These are phyloP conservation scores for Xanthoconium separans DNA, from an alignment of 1,284 basidiomycete species.

Conservation along the genomic window DNA sequence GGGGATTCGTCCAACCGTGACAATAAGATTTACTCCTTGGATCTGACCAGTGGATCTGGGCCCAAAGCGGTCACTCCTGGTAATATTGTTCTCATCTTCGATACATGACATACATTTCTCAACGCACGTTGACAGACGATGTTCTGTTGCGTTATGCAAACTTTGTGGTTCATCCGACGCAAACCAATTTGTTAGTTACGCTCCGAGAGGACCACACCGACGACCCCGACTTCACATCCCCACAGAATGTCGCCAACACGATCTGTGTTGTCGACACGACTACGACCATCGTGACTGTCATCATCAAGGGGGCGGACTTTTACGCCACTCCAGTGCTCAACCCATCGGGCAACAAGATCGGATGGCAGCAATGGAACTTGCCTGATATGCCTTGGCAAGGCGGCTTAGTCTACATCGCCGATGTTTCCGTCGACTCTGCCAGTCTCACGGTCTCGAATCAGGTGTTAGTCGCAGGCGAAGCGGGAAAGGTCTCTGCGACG, in stretches of 20 bases:
- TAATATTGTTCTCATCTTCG: not conserved
- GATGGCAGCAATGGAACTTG: slow-evolving; percentile 70
- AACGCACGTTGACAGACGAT: slow-evolving; percentile 6
- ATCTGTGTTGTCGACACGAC: slow-evolving; percentile 30
- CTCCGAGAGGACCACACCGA: slow-evolving; percentile 57
- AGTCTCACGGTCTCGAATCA: not conserved
- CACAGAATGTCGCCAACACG: not conserved
- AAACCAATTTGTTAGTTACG: slow-evolving; percentile 18
- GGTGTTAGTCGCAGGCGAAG: slow-evolving; percentile 30
- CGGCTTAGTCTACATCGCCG: slow-evolving; percentile 54
- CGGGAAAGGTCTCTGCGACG: not conserved
- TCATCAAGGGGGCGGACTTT: slow-evolving; percentile 51
- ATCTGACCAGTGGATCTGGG: not conserved
- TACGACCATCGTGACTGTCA: not conserved
- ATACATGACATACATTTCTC: not conserved
- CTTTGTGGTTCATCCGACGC: slow-evolving; percentile 19
- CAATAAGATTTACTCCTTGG: slow-evolving; percentile 10
- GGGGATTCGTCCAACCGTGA: slow-evolving; percentile 4
- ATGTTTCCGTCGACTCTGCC: slow-evolving; percentile 22
- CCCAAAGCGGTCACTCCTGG: slow-evolving; percentile 15
- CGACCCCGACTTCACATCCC: slow-evolving; percentile 24
- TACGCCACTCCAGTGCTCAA: slow-evolving; percentile 55
- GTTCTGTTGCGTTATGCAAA: slow-evolving; percentile 52
- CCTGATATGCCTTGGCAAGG: slow-evolving; percentile 86
- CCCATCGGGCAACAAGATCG: slow-evolving; percentile 60